Evolutionary conservation across 768 basidiomycete genomes (phyloP).

Genomic region (Tylopilus intermedius): DNA sequence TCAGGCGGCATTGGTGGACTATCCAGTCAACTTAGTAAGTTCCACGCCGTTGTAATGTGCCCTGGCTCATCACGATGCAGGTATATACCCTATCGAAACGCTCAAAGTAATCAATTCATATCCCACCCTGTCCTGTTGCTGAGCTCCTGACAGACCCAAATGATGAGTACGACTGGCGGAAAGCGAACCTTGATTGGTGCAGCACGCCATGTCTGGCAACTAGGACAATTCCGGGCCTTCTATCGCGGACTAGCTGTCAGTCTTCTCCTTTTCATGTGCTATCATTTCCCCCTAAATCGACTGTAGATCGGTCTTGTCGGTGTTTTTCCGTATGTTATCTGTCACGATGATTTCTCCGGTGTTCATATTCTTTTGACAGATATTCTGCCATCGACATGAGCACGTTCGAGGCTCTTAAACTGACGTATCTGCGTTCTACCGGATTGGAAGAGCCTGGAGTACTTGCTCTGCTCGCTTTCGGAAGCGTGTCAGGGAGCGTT

Average conservation of each 20-base stretch:
- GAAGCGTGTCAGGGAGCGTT: slow-evolving; percentile 88
- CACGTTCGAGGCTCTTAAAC: slow-evolving; percentile 93
- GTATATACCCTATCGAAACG: slow-evolving; percentile 96
- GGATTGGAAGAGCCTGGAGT: slow-evolving; percentile 87
- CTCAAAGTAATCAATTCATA: slow-evolving; percentile 57
- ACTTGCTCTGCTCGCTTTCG: slow-evolving; percentile 82
- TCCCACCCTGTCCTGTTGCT: not conserved
- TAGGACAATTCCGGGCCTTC: slow-evolving; percentile 78
- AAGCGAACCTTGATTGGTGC: slow-evolving; percentile 58
- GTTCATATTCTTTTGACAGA: slow-evolving; percentile 32
- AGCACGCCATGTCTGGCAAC: slow-evolving; percentile 65
- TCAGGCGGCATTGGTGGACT: slow-evolving; percentile 97
- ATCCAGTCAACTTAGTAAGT: slow-evolving; percentile 80
- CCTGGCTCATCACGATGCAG: slow-evolving; percentile 37
- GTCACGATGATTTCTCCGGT: not conserved
- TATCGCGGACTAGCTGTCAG: slow-evolving; percentile 88
- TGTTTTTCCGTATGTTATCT: slow-evolving; percentile 79
- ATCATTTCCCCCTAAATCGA: slow-evolving; percentile 12
- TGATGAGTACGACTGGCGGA: slow-evolving; percentile 84
- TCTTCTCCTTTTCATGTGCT: slow-evolving; percentile 16
- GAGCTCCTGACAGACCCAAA: slow-evolving; percentile 62
- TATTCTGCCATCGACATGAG: slow-evolving; percentile 97
- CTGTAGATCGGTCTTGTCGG: slow-evolving; percentile 86
- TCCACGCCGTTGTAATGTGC: slow-evolving; percentile 4
- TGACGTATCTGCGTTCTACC: slow-evolving; percentile 82